These are phyloP conservation scores for Podila verticillata DNA, from an alignment of 192 early-diverging fungal species.

Conservation along the genomic window DNA sequence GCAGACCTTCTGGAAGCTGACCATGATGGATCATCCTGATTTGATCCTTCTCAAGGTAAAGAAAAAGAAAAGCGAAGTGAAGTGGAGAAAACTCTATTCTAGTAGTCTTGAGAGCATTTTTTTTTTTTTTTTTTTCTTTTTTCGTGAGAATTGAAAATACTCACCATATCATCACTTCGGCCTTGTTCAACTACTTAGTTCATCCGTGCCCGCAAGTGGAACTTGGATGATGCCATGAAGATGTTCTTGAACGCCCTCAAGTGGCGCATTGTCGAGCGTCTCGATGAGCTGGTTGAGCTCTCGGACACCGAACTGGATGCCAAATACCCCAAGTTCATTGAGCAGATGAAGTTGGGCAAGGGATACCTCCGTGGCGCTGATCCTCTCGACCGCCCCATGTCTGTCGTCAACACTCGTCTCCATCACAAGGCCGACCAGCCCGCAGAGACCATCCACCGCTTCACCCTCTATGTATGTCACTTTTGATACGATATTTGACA, in stretches of 20 bases:
- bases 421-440: conserved; percentile 69
- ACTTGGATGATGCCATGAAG: conserved; percentile 76
- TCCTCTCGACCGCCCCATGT: conserved; percentile 55
- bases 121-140: neutral
- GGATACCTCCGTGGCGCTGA: conserved; percentile 62
- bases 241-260: conserved; percentile 81
- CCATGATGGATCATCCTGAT: conserved; percentile 52
- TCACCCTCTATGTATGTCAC: conserved; percentile 68
- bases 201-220: conserved; percentile 93
- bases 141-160: neutral
- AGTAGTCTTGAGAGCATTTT: neutral
- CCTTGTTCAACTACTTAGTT: conserved; percentile 52
- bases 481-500: neutral
- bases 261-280: conserved; percentile 74
- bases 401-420: conserved; percentile 55
- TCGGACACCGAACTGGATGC: conserved; percentile 57
- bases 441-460: conserved; percentile 71
- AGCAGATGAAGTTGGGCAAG: conserved; percentile 56
- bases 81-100: neutral
- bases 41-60: conserved; percentile 48
- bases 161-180: neutral
- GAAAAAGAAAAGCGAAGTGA: neutral
- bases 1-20: conserved; percentile 44
- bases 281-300: conserved; percentile 58
- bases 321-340: conserved; percentile 53